Percentiles rank a stretch among this genome's conserved stretches.
phyloP scores from a whole-genome alignment of 495 filamentous ascomycete genomes.

The Penicillium desertorum region DNA sequence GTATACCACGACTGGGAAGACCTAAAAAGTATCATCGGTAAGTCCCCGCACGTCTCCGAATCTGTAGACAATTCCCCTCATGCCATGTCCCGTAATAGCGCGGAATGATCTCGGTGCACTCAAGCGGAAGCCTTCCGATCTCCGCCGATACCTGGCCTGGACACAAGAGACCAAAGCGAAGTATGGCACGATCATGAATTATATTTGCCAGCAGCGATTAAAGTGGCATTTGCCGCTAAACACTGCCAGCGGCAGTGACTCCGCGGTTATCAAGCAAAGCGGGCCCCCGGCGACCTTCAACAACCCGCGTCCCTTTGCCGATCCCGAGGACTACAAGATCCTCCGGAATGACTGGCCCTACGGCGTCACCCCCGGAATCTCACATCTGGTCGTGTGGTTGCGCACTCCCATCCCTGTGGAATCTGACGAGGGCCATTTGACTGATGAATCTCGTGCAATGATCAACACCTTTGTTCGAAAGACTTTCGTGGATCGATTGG shows the following conservation, averaged over 20 bases:
- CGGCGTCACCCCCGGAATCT: constrained; percentile 65
- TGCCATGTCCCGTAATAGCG: constrained; percentile 37
- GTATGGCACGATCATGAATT: constrained; percentile 78
- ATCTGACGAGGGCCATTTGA: constrained; percentile 67
- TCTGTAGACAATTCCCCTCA: constrained; percentile 16
- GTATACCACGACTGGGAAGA: constrained; percentile 66
- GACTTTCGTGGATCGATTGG: constrained; percentile 63
- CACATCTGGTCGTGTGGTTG: constrained; percentile 60
- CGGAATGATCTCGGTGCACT: constrained; percentile 73
- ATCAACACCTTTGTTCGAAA: constrained; percentile 66
- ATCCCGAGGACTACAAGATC: constrained; percentile 71
- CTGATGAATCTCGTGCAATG: constrained; percentile 57
- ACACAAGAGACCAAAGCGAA: constrained; percentile 61
- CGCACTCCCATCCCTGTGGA: constrained; percentile 54
- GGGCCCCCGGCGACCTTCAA: constrained; percentile 35
- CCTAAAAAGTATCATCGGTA: constrained; percentile 66
- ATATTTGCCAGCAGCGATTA: constrained; percentile 69
- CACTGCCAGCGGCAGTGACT: constrained; percentile 7
- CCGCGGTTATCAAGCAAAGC: constrained; percentile 18
- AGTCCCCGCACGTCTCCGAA: constrained; percentile 20
- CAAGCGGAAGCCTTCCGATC: constrained; percentile 78
- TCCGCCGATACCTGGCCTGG: constrained; percentile 83
- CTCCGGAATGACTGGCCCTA: constrained; percentile 93
- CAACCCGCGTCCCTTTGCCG: constrained; percentile 61
- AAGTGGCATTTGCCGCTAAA: constrained; percentile 56